Evolutionary conservation across 352 stramenopile species (phyloP).

Genomic region (Thraustochytrium sp.): DNA sequence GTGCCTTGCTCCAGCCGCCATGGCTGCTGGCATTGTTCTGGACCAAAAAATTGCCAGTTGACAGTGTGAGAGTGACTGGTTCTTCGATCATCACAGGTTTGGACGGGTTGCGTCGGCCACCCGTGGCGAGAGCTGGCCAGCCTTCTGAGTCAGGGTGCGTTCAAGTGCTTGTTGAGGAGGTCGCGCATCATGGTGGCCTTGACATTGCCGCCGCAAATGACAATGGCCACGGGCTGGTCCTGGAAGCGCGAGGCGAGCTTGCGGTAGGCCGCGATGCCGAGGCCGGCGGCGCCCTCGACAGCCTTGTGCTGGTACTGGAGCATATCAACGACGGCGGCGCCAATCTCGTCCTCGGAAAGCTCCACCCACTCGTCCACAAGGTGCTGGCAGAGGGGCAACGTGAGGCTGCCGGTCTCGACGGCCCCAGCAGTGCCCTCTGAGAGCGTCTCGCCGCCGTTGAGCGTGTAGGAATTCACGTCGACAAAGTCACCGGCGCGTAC

Average conservation of each 20-base stretch:
- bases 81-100: too few relatives aligned
- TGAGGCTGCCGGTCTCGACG: conserved; percentile 22
- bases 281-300: conserved; percentile 20
- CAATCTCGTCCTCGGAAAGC: conserved; percentile 24
- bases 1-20: too few relatives aligned
- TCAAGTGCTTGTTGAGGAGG: neutral
- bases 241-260: neutral
- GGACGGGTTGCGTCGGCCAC: too few relatives aligned
- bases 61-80: too few relatives aligned
- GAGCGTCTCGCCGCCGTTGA: conserved; percentile 25
- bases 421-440: conserved; percentile 43
- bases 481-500: neutral
- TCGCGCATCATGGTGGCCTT: conserved; percentile 27
- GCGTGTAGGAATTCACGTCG: neutral
- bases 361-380: conserved; percentile 32
- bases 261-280: neutral
- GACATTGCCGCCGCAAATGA: conserved; percentile 37
- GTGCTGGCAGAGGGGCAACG: neutral
- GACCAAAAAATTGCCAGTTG: too few relatives aligned
- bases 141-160: neutral
- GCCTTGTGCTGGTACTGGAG: conserved; percentile 8
- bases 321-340: conserved; percentile 19
- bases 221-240: conserved; percentile 27
- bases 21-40: too few relatives aligned
- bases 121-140: neutral